Percentiles rank a stretch among this genome's conserved stretches.
Conservation (phyloP, 192 early-diverging fungal species). For the Dissophora ornata region DNA sequence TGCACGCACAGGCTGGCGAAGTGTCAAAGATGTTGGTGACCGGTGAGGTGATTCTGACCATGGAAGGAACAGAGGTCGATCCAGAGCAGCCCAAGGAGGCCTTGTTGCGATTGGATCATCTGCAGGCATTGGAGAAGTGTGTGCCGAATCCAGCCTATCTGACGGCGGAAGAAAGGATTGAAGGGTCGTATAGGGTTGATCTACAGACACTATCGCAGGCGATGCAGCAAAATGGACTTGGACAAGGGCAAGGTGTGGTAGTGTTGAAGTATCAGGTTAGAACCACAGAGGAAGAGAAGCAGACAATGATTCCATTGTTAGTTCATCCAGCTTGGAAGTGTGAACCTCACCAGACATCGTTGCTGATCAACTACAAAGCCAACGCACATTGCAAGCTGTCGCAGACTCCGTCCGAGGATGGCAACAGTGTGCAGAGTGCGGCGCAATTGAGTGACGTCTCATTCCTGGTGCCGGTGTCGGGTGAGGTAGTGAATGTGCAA, state of each 20-base stretch:
- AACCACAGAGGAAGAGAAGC: constrained; percentile 27
- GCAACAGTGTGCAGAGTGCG: not conserved
- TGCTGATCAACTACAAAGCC: constrained; percentile 62
- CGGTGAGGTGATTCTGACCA: constrained; percentile 60
- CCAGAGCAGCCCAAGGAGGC: constrained; percentile 26
- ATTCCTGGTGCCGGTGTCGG: constrained; percentile 60
- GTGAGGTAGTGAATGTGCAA: constrained; percentile 58
- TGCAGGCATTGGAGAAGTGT: constrained; percentile 50
- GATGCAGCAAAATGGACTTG: constrained; percentile 17
- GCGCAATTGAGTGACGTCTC: constrained; percentile 51
- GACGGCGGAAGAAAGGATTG: constrained; percentile 14
- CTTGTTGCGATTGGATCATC: constrained; percentile 45
- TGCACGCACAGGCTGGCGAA: constrained; percentile 55
- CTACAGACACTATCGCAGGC: constrained; percentile 43
- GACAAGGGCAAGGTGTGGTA: constrained; percentile 21
- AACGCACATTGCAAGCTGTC: constrained; percentile 48
- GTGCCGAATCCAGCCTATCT: constrained; percentile 55
- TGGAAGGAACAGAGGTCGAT: constrained; percentile 22
- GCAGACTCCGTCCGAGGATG: not conserved
- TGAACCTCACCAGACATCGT: constrained; percentile 58
- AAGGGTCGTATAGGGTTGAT: constrained; percentile 56
- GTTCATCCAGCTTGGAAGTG: constrained; percentile 65
- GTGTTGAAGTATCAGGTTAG: constrained; percentile 58
- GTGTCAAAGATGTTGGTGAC: constrained; percentile 56
- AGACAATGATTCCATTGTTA: constrained; percentile 45